Evolutionary conservation across 192 early-diverging fungal species (phyloP), one percentile per base, ranked within the genome.

Genomic region (Rhizoclosmatium sp.): DNA sequence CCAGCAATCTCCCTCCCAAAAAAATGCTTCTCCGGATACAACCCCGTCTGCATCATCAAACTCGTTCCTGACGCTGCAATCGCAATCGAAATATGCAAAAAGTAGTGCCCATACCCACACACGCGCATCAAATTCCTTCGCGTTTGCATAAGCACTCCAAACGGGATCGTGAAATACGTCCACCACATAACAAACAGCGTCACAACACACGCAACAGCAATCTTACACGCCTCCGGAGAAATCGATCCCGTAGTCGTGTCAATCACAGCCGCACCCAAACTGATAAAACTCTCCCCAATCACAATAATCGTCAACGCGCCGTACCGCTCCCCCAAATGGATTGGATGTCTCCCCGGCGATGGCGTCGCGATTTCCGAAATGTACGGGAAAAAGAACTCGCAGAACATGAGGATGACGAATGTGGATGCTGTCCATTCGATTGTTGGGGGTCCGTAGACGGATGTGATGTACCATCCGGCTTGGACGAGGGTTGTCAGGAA

Each of bases 251-350:
- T 44, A 19, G 19, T n/a, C 7, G 67, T 44, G 7, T 46, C 19
- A 3, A 16, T 7, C 7, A 44, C 19, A n/a, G 41, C 67, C 1
- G 7, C 16, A 44, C 67, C 46, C 40, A 69, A 9, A 44, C 67
- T 69, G 2, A 69, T 16, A 47, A 69, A 42, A 19, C 40, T 21
- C 44, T 69, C 67, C 4, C 67, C 67, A 12, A 69, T 12, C 12
- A 69, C 46, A 69, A 69, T 69, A 69, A 69, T 69, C 19, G 67
- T 69, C 14, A 69, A 69, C 12, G n/a, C 42, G 7, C 67, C 67
- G 45, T 69, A 69, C 16, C 67, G 40, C 12, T 69, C 67, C 10
- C 31, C 67, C 12, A 69, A 21, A 69, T 69, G 67, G 45, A 42
- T 21, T 10, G 67, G 67, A 69, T 69, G 67, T 54, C 51, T 7